Evolutionary conservation across 2,329 filamentous ascomycete species (phyloP).

Genomic region (Dactylellina sp.): DNA sequence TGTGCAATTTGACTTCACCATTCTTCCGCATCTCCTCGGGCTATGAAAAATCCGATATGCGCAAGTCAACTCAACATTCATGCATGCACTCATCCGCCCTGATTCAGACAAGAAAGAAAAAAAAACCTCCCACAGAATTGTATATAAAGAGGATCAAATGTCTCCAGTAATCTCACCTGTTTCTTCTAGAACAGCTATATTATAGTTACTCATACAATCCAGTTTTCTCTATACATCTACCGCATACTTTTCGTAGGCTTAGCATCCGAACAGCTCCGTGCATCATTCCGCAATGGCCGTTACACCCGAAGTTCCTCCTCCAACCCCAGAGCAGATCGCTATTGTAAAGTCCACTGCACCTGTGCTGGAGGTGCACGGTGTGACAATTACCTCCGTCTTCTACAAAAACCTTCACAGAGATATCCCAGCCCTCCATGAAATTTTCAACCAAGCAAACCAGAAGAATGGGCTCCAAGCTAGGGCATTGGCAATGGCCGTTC

Average conservation of each 20-base stretch:
- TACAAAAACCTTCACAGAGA: constrained; percentile 76
- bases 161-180: neutral
- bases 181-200: neutral
- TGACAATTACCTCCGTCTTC: constrained; percentile 77
- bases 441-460: constrained; percentile 80
- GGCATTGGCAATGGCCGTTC: constrained; percentile 77
- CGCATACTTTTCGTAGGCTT: neutral
- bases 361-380: constrained; percentile 76
- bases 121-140: neutral
- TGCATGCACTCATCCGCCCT: neutral
- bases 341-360: constrained; percentile 83
- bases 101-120: neutral
- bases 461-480: constrained; percentile 74
- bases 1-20: constrained; percentile 1
- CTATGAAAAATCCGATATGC: constrained; percentile 11
- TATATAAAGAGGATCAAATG: too few relatives aligned
- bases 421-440: constrained; percentile 74
- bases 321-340: constrained; percentile 74
- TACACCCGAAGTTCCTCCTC: constrained; percentile 61
- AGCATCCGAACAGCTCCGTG: constrained; percentile 3
- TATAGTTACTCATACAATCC: neutral
- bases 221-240: neutral
- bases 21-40: constrained; percentile 54
- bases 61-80: neutral
- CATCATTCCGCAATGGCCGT: constrained; percentile 4